A percentile compares a stretch with the other conserved stretches of the same genome.
Conservation (phyloP, 1,284 basidiomycete genomes). For the Ustilago sp. region DNA sequence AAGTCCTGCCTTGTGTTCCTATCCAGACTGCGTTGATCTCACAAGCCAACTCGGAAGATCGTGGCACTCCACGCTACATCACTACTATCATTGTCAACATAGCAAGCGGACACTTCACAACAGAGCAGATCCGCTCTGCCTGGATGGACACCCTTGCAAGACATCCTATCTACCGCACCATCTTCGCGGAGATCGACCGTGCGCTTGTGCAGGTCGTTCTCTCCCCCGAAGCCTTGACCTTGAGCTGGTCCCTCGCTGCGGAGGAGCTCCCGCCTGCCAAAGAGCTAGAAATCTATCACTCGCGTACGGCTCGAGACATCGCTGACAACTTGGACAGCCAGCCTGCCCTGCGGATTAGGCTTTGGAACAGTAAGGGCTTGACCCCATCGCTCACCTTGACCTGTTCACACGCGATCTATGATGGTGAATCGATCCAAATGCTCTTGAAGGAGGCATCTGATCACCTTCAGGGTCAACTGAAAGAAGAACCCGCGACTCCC, state of each 20-base stretch:
- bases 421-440: slow-evolving; percentile 59
- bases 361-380: slow-evolving; percentile 25
- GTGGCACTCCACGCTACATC: slow-evolving; percentile 50
- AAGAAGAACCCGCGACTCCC: slow-evolving; percentile 5
- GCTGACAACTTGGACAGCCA: slow-evolving; percentile 16
- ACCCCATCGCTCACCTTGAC: slow-evolving; percentile 29
- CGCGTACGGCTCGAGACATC: slow-evolving; percentile 36
- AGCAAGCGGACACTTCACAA: slow-evolving; percentile 2
- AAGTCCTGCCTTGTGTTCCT: slow-evolving; percentile 54
- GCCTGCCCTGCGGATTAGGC: slow-evolving; percentile 54
- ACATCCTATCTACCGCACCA: slow-evolving; percentile 59
- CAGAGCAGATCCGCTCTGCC: slow-evolving; percentile 21
- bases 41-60: slow-evolving; percentile 35
- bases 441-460: slow-evolving; percentile 43
- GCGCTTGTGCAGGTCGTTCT: slow-evolving; percentile 48
- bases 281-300: slow-evolving; percentile 22
- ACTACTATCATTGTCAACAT: slow-evolving; percentile 46
- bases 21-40: slow-evolving; percentile 60
- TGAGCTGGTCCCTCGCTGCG: slow-evolving; percentile 16
- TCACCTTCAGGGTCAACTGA: slow-evolving; percentile 4
- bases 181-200: slow-evolving; percentile 48
- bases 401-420: slow-evolving; percentile 64
- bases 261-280: slow-evolving; percentile 2
- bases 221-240: slow-evolving; percentile 4
- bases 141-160: slow-evolving; percentile 39